A percentile compares a stretch with the other conserved stretches of the same genome.
These are phyloP conservation scores for Echeveria elegans DNA, from an alignment of 164 flowering plant species.

Conservation along the genomic window DNA sequence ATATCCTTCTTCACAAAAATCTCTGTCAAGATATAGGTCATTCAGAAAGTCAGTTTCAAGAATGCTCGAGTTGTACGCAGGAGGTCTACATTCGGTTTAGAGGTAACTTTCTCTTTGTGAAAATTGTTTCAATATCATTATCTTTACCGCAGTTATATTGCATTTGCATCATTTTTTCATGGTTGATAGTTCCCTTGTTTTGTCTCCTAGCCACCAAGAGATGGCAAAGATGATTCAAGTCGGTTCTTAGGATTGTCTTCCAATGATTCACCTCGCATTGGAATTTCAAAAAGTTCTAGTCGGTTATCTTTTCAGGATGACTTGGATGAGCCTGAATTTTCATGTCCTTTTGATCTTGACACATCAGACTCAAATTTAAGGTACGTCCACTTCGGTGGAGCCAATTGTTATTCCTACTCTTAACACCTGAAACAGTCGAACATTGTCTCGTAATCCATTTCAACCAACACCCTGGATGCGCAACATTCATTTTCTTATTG, in stretches of 20 bases:
- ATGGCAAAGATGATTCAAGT: slow-evolving; percentile 68
- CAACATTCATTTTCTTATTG: too few species aligned
- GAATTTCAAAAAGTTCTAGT: slow-evolving; percentile 82
- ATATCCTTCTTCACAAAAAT: slow-evolving; percentile 60
- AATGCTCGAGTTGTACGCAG: slow-evolving; percentile 39
- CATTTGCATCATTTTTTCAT: background rate
- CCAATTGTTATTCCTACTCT: background rate
- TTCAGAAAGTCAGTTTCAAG: slow-evolving; percentile 39
- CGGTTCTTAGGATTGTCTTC: slow-evolving; percentile 75
- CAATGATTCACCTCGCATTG: slow-evolving; percentile 65
- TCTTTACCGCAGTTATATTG: background rate
- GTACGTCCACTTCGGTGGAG: slow-evolving; percentile 21
- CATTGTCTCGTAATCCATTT: background rate
- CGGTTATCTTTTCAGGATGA: slow-evolving; percentile 70
- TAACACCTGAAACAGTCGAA: background rate
- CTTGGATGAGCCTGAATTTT: slow-evolving; percentile 47
- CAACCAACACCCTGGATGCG: background rate
- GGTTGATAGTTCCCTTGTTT: background rate
- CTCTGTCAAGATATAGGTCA: slow-evolving; percentile 57
- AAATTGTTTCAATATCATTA: too few species aligned
- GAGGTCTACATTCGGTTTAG: slow-evolving; percentile 31
- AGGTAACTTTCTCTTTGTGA: slow-evolving; percentile 36
- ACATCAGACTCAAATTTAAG: slow-evolving; percentile 42
- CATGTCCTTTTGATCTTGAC: slow-evolving; percentile 87
- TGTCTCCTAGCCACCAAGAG: slow-evolving; percentile 31